Base-by-base conservation (phyloP, 2,329 filamentous ascomycete genomes). In the Xylariales sp. region DNA sequence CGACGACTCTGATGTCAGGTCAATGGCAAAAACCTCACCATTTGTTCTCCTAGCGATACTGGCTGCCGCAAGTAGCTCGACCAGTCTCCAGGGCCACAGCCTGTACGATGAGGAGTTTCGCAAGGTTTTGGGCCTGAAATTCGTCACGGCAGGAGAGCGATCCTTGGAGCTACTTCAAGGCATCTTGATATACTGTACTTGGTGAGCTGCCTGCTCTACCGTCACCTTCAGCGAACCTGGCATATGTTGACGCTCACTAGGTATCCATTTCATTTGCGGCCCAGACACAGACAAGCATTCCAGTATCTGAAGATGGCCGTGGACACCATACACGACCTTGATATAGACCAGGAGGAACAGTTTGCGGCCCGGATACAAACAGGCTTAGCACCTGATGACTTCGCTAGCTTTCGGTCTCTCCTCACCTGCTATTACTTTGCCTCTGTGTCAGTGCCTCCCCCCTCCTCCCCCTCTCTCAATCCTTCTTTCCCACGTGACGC, bases 31-130 rank as follows among this genome's bases (percentile, higher is more conserved):
- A 16, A 56, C 63, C 2, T 60, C 63, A 18, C 76, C 76, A 0
- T 77, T 79, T 47, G 56, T 79, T 14, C 52, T 80, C 24, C 53
- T 80, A 11, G 69, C 75, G 3, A 69, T 79, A 14, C 55, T 80
- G 2, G 67, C 74, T 2, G 65, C 69, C 1, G 67, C 70, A 4
- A 71, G 72, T 23, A 67, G 63, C 2, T 65, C 68, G 20, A 60
- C 51, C 10, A 68, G 69, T n/a, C 49, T 72, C 16, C 70, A 74
- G 45, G 67, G 74, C 0, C 71, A 78, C 39, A 66, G 56, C 12
- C 57, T 74, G 3, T 76, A 80, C 30, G 76, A 79, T 19, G 68
- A 72, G 33, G 76, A 80, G 54, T 74, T 80, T 35, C 62, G 74
- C 20, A 77, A 76, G 48, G 63, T 76, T 0, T 47, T 78, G n/a